A percentile compares a stretch with the other conserved stretches of the same genome.
Conservation (phyloP, 345 rosid genomes). For the Kandelia obovata region DNA sequence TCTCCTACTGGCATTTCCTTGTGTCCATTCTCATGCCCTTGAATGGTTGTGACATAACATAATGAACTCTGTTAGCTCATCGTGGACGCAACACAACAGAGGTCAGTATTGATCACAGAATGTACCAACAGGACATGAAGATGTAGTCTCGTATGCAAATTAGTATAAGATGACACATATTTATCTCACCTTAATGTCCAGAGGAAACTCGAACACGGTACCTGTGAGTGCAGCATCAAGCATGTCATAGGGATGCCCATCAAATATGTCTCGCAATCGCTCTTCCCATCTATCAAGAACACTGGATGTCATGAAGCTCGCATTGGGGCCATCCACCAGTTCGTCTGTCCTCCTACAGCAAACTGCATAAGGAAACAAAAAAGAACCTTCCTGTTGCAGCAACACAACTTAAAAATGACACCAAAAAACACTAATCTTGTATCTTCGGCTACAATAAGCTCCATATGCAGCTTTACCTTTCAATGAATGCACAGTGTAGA, state of each 20-base stretch:
- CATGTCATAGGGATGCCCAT: slow-evolving; percentile 55
- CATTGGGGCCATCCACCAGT: slow-evolving; percentile 56
- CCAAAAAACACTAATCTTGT: too few relatives aligned
- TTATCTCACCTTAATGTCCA: slow-evolving; percentile 46
- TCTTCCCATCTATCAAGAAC: slow-evolving; percentile 61
- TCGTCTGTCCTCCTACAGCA: slow-evolving; percentile 70
- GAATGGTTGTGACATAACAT: slow-evolving; percentile 38
- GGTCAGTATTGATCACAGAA: too few relatives aligned
- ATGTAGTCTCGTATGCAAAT: too few relatives aligned
- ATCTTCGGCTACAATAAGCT: too few relatives aligned
- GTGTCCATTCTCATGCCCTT: slow-evolving; percentile 69
- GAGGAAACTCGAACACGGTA: slow-evolving; percentile 44
- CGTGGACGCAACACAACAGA: too few relatives aligned
- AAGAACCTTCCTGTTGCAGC: background rate
- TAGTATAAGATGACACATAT: too few relatives aligned
- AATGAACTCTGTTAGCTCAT: background rate
- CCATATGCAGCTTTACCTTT: too few relatives aligned
- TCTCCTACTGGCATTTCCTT: slow-evolving; percentile 39
- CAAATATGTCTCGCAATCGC: slow-evolving; percentile 51
- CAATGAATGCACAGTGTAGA: too few relatives aligned
- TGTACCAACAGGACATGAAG: too few relatives aligned
- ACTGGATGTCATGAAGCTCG: slow-evolving; percentile 30
- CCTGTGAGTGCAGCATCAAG: slow-evolving; percentile 58
- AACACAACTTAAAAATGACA: background rate
- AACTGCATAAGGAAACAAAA: slow-evolving; percentile 26